Percentiles rank a stretch among this genome's conserved stretches.
These are phyloP conservation scores for Magnaporthiopsis incrustans DNA, from an alignment of 2,329 filamentous ascomycete genomes.

Conservation along the genomic window DNA sequence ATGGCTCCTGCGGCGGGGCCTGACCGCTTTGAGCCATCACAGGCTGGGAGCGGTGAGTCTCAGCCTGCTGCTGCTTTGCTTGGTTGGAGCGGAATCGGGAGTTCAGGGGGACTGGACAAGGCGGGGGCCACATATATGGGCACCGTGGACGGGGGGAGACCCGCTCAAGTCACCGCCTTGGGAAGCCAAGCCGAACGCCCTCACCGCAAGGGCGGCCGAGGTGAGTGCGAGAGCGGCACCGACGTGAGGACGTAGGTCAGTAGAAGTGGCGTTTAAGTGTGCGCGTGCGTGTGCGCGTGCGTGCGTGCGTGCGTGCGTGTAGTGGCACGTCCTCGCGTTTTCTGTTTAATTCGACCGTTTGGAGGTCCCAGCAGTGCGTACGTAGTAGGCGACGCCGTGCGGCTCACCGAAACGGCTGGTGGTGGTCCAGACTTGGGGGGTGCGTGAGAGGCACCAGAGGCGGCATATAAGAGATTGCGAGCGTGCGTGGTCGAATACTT, in stretches of 20 bases:
- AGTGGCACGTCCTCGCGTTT: not conserved
- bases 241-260: not conserved
- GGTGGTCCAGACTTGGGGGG: not conserved
- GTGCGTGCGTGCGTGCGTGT: not conserved
- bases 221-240: not conserved
- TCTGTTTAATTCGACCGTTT: not conserved
- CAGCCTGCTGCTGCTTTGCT: slow-evolving; percentile 6
- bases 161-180: not conserved
- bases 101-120: not conserved
- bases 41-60: slow-evolving; percentile 7
- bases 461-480: not conserved
- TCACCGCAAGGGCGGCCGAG: not conserved
- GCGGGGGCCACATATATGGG: not conserved
- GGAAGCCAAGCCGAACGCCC: not conserved
- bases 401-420: not conserved
- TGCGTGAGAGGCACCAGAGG: not conserved
- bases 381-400: not conserved
- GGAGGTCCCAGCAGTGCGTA: not conserved
- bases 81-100: slow-evolving; percentile 5
- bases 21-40: slow-evolving; percentile 20
- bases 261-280: not conserved
- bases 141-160: not conserved
- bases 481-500: not conserved
- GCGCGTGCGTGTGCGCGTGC: too few species aligned
- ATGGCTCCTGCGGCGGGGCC: slow-evolving; percentile 11